phyloP scores from a whole-genome alignment of 371 early-diverging fungal genomes.

The Mucor sp. region DNA sequence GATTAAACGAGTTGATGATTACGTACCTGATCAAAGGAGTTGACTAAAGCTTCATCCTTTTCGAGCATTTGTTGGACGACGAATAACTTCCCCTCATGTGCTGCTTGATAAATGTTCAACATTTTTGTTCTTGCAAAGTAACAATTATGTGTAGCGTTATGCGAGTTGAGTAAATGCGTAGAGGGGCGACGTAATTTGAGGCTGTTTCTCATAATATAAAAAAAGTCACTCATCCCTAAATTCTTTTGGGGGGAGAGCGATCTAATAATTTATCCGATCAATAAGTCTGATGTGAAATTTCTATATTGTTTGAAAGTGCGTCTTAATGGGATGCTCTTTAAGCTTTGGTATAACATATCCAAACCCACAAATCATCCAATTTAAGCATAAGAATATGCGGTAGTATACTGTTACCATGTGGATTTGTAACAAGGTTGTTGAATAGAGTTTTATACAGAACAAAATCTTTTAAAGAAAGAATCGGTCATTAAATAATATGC shows the following conservation, averaged over 20 bases:
- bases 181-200: neutral
- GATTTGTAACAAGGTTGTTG: no score
- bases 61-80: slow-evolving; percentile 57
- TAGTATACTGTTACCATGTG: no score
- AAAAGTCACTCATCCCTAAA: neutral
- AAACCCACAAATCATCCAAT: no score
- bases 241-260: neutral
- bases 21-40: slow-evolving; percentile 57
- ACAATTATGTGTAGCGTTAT: neutral
- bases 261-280: neutral
- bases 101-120: slow-evolving; percentile 50
- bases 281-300: neutral
- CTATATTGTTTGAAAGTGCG: no score
- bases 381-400: no score
- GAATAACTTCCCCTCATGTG: slow-evolving; percentile 57
- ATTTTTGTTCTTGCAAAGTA: slow-evolving; percentile 3
- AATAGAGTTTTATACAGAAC: no score
- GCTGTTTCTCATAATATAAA: neutral
- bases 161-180: neutral
- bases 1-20: slow-evolving; percentile 4
- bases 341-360: no score
- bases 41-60: slow-evolving; percentile 42
- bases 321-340: no score
- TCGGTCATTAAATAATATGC: no score
- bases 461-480: no score